phyloP scores from a whole-genome alignment of 2,329 filamentous ascomycete genomes.

The Trichoderma aggressivum region DNA sequence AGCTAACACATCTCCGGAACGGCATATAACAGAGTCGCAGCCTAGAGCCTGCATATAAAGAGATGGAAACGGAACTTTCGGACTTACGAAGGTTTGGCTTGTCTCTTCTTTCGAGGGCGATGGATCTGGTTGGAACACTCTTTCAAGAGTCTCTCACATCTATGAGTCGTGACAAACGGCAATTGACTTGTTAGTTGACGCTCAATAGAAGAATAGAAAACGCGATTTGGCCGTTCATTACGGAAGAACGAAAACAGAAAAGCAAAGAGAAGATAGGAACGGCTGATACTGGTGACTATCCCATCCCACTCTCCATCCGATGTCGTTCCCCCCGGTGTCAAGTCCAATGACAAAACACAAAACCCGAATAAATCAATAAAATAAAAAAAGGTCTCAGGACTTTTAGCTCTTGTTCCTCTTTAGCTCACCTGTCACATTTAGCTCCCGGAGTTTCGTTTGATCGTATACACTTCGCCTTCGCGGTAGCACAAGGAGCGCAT shows the following conservation, averaged over 20 bases:
- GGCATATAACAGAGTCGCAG: not conserved
- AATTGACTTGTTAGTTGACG: not conserved
- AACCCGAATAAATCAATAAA: not conserved
- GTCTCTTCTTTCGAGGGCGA: conserved; percentile 50
- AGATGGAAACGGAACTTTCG: not conserved
- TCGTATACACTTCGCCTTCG: conserved; percentile 51
- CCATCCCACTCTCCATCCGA: not conserved
- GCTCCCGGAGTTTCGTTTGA: conserved; percentile 35
- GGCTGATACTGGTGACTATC: not conserved
- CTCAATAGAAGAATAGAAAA: not conserved
- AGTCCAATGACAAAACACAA: not conserved
- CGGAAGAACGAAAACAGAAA: not conserved
- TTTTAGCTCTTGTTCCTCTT: not conserved
- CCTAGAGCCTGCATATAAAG: not conserved
- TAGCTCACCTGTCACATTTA: conserved; percentile 45
- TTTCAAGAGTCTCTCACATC: conserved; percentile 48
- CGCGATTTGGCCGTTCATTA: not conserved
- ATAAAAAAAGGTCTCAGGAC: not conserved
- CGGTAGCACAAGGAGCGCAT: conserved; percentile 45
- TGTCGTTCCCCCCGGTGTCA: not conserved
- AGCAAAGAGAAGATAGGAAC: not conserved
- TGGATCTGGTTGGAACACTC: conserved; percentile 47
- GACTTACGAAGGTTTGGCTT: conserved; percentile 49
- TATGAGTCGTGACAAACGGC: conserved; percentile 24
- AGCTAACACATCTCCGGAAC: not conserved